A percentile compares a stretch with the other conserved stretches of the same genome.
These are phyloP conservation scores for Galerina sulciceps DNA, from an alignment of 768 basidiomycete genomes.

Conservation along the genomic window DNA sequence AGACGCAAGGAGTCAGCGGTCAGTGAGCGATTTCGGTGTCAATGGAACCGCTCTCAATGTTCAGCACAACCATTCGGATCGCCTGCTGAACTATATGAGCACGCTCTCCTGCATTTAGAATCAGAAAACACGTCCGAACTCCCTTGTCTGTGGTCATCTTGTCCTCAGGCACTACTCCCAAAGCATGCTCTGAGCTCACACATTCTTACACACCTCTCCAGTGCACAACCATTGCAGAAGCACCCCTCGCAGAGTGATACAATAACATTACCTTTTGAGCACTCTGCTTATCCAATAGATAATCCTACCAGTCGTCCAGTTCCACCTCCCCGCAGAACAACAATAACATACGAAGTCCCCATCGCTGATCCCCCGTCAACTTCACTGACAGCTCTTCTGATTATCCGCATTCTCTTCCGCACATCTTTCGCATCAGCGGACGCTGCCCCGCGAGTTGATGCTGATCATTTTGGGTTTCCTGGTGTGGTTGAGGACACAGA, in stretches of 20 bases:
- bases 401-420: conserved; percentile 83
- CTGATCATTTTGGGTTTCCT: conserved; percentile 91
- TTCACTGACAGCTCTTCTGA: conserved; percentile 80
- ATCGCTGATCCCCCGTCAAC: conserved; percentile 68
- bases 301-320: conserved; percentile 70
- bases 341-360: conserved; percentile 62
- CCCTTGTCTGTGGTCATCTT: conserved; percentile 77
- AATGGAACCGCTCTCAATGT: conserved; percentile 73
- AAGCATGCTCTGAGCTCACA: conserved; percentile 65
- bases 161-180: conserved; percentile 49
- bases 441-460: conserved; percentile 69
- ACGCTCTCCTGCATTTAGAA: conserved; percentile 64
- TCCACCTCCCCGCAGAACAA: conserved; percentile 72
- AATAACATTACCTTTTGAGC: conserved; percentile 65
- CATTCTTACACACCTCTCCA: conserved; percentile 77
- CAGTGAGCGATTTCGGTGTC: conserved; percentile 73
- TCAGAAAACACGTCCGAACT: conserved; percentile 45
- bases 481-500: conserved; percentile 79
- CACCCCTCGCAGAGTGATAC: conserved; percentile 76
- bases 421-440: conserved; percentile 77
- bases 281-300: conserved; percentile 57
- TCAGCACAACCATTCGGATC: conserved; percentile 47
- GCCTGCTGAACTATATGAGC: conserved; percentile 73
- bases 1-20: conserved; percentile 61
- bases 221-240: conserved; percentile 54